Evolutionary conservation across 805 yeast genomes (phyloP), one percentile per base, ranked within the genome.

Genomic region (Kodamaea laetipori): DNA sequence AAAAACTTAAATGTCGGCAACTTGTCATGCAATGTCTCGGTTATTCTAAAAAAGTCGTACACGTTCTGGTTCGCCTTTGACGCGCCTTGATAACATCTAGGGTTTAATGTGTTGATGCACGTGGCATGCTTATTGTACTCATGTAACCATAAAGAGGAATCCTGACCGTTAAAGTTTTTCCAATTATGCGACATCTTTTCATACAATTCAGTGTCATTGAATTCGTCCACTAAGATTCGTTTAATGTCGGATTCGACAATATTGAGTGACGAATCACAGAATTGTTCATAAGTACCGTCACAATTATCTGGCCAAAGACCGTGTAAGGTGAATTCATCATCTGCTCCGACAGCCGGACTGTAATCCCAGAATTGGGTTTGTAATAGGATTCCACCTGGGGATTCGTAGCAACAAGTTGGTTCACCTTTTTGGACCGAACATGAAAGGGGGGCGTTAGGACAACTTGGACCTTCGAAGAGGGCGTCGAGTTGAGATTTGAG

Each of bases 331-430:
- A 86, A 89, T 47, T 77, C 66, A 41, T 86, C 80, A 30, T 74
- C 67, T 2, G 88, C 87, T 4, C 94, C 94, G 39, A 80, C 70
- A 1, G 87, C 47, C 1, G 94, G 90, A 47, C 70, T 65, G 58
- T 84, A 86, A 64, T 90, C 95, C 97, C 97, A 90, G 67, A 90
- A 90, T 60, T 90, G 98, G 0, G 97, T 86, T 58, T 80, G 86
- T 40, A 90, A 64, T 27, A 90, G 69, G 11, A 88, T 73, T 4
- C 97, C 97, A 37, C 95, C 92, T 7, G 90, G 90, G 37, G 78
- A 77, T 58, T 90, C 96, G 60, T 82, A 87, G 65, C 97, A 90
- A 58, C 97, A 90, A 2, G 79, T 39, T 42, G 48, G 50, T 6
- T 43, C 52, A 4, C 52, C 42, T 3, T 62, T 54, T 15, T 30